These are phyloP conservation scores for Aspergillus pseudoterreus DNA, from an alignment of 2,329 filamentous ascomycete species.

Conservation along the genomic window DNA sequence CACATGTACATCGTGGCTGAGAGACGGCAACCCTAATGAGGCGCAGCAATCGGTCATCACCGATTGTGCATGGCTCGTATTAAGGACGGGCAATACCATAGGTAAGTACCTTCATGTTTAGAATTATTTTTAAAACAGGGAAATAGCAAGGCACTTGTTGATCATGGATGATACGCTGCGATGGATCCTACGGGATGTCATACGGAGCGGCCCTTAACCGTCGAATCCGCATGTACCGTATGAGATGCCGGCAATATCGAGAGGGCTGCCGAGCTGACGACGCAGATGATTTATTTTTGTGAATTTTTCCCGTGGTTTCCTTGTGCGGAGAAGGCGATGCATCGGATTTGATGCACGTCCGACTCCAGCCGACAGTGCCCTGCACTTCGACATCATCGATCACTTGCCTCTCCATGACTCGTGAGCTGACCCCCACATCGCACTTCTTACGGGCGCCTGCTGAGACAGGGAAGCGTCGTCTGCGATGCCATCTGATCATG, in stretches of 20 bases:
- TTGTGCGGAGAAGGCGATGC: not conserved
- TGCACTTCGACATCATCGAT: conserved; percentile 8
- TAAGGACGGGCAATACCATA: not conserved
- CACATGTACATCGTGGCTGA: conserved; percentile 8
- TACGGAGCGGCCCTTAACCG: conserved; percentile 3
- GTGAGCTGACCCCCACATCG: conserved; percentile 12
- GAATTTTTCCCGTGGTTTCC: not conserved
- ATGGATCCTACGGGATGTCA: not conserved
- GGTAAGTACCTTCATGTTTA: not conserved
- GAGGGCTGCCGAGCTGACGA: conserved; percentile 6
- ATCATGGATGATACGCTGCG: not conserved
- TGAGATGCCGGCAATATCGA: not conserved
- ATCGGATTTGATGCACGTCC: conserved; percentile 3
- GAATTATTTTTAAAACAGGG: not conserved
- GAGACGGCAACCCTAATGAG: conserved; percentile 2
- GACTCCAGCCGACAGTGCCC: conserved; percentile 15
- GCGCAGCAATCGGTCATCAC: conserved; percentile 11
- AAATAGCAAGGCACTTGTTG: not conserved
- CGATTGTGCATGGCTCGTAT: not conserved
- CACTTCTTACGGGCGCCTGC: conserved; percentile 16
- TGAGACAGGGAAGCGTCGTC: conserved; percentile 13
- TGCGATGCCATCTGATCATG: conserved; percentile 8
- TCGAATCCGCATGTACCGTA: not conserved
- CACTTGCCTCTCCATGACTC: conserved; percentile 9
- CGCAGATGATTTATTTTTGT: not conserved